Base-by-base conservation (phyloP, 306 rosid genomes). In the Abrus pulchellus region DNA sequence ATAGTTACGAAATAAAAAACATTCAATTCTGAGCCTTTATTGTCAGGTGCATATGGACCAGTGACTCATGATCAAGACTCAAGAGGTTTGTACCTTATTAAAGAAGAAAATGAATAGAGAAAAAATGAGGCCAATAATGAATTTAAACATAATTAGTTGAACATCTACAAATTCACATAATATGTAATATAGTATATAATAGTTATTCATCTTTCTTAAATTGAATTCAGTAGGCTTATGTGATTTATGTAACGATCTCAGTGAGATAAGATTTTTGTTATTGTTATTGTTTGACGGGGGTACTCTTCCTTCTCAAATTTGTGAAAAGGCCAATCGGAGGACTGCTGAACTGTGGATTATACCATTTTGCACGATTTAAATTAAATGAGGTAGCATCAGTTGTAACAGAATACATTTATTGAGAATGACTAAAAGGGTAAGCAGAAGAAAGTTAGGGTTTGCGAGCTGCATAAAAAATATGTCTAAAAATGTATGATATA, bases 341-440 rank as follows among this genome's bases (percentile, higher is more conserved):
- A 9, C 6, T 20, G 80, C 9, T 73, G 56, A 63, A 62, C 49
- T 69, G 64, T 53, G 73, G 7, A 76, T 20, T 20, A 75, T 70
- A 53, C 76, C 33, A 83, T 78, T 64, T 63, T 80, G 34, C 4
- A 59, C 5, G 44, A 72, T 45, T 34, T 36, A 56, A 83, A 81
- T 72, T 86, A 70, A 79, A 83, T 79, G 83, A 76, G 80, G 75
- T 77, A 74, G 28, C 76, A 81, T 70, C 55, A 77, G 41, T 64
- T 69, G 82, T 61, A 83, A 82, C 86, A 87, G 80, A 72, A 79
- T 52, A 50, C 80, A 88, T 81, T 88, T 68, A 88, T 40, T 81
- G 80, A 20, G 49, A 64, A 63, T 44, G 82, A 76, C 80, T 45
- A 71, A 84, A 69, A 62, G 36, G 71, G 85, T 3, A 77, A 70